phyloP scores from a whole-genome alignment of 495 filamentous ascomycete genomes.

The Beverwykella pulmonaria region DNA sequence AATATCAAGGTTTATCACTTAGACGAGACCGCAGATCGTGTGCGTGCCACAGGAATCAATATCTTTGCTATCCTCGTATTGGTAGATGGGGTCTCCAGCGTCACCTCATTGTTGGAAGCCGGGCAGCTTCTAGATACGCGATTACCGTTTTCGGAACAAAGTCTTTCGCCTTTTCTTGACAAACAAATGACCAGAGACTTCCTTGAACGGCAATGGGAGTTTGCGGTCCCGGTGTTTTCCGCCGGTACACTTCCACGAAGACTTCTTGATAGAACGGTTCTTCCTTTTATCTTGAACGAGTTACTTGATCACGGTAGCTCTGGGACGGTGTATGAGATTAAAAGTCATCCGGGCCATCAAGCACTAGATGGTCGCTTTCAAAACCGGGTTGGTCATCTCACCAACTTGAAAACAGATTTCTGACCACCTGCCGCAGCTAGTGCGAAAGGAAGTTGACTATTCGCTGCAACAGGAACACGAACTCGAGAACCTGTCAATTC shows the following conservation, averaged over 20 bases:
- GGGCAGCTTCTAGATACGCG: not conserved
- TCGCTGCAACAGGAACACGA: not conserved
- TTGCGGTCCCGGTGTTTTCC: not conserved
- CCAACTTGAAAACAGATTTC: not conserved
- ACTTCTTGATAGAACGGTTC: not conserved
- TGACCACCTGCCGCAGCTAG: not conserved
- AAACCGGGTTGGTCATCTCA: not conserved
- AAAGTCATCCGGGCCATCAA: not conserved
- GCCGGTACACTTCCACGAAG: not conserved
- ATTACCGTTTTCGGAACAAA: not conserved
- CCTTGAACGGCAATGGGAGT: not conserved
- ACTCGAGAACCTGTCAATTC: not conserved
- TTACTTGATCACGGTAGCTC: not conserved
- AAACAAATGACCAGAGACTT: not conserved
- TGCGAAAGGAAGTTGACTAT: not conserved
- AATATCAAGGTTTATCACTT: not conserved
- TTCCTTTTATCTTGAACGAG: not conserved
- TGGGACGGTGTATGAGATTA: not conserved
- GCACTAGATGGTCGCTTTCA: not conserved
- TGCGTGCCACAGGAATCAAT: not conserved
- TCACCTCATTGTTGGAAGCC: not conserved
- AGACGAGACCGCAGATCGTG: not conserved
- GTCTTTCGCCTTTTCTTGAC: not conserved
- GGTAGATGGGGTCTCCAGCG: not conserved
- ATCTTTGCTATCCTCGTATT: not conserved